Evolutionary conservation across 2,329 filamentous ascomycete species (phyloP), one percentile per base, ranked within the genome.

Genomic region (Beauveria sp.): DNA sequence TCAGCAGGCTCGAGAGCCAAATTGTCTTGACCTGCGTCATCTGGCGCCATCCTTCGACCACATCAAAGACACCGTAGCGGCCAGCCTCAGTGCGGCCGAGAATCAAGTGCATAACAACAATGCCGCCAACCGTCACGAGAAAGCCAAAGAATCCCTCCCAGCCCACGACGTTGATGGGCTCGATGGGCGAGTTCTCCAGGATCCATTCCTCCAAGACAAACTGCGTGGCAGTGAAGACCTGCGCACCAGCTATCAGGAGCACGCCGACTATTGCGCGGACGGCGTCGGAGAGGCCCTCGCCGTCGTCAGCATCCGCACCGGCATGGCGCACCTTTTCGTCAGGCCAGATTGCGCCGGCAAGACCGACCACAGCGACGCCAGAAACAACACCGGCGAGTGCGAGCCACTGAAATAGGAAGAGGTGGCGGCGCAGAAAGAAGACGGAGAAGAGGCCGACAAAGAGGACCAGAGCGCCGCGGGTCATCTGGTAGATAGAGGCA

Each of bases 401-500:
- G 62, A 90, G 78, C 94, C 94, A 99, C 73, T 99, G 94, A 78
- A 93, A 97, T n/a, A 89, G 72, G 63, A 86, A 84, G 40, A 99
- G 80, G 67, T 85, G 88, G 53, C 91, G 85, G 68, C 85, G 87
- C 61, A 99, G 79, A 73, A 99, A 97, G 14, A 96, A 69, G 30
- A 99, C 92, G 70, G 92, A 96, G 77, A 99, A 97, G 0, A 97
- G 78, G 0, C 94, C 94, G 22, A 99, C 94, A 68, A 99, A 99
- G 7, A 99, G 81, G 3, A 99, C 93, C 47, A 99, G 81, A 0
- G 94, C 94, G 9, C 94, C 94, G 62, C 94, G 83, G 1, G 93
- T 97, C 94, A 99, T 99, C 77, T 99, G 94, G 76, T 97, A 99
- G 70, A 99, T 97, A 63, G 91, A 96, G 1, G 94, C 91, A 14